Evolutionary conservation across 768 basidiomycete species (phyloP).

Genomic region (Suillus subalutaceus): DNA sequence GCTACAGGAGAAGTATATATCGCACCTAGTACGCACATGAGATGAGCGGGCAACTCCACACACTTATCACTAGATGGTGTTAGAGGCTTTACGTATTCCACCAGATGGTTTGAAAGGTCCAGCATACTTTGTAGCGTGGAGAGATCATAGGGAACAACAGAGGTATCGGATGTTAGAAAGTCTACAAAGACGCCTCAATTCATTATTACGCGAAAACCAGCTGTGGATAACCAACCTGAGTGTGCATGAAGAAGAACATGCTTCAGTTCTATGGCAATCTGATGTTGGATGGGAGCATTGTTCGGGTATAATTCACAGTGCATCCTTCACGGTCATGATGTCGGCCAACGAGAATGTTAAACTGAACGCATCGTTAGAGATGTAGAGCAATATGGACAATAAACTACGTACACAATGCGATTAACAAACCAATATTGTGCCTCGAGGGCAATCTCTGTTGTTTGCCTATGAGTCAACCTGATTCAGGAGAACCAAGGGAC

Average conservation of each 20-base stretch:
- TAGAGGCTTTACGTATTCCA: slow-evolving; percentile 3
- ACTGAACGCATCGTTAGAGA: not conserved
- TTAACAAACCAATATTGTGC: slow-evolving; percentile 28
- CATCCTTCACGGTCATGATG: slow-evolving; percentile 4
- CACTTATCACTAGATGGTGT: not conserved
- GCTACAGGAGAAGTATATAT: not conserved
- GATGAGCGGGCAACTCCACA: slow-evolving; percentile 10
- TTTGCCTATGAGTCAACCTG: not conserved
- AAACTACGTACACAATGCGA: not conserved
- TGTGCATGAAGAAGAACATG: slow-evolving; percentile 6
- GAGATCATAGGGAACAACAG: slow-evolving; percentile 15
- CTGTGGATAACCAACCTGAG: not conserved
- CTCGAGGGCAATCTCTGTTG: slow-evolving; percentile 25
- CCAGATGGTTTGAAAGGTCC: slow-evolving; percentile 4
- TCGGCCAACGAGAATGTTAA: not conserved
- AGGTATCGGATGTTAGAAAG: slow-evolving; percentile 11
- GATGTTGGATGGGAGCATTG: not conserved
- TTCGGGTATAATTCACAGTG: slow-evolving; percentile 12
- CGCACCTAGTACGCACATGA: slow-evolving; percentile 12
- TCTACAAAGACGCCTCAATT: slow-evolving; percentile 10
- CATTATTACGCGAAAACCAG: not conserved
- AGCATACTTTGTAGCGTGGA: slow-evolving; percentile 7
- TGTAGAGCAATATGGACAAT: too few relatives aligned
- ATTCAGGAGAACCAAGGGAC: not conserved
- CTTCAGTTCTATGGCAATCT: slow-evolving; percentile 5